Base-by-base conservation (phyloP, 495 filamentous ascomycete genomes). In the Xylaria bambusicola region DNA sequence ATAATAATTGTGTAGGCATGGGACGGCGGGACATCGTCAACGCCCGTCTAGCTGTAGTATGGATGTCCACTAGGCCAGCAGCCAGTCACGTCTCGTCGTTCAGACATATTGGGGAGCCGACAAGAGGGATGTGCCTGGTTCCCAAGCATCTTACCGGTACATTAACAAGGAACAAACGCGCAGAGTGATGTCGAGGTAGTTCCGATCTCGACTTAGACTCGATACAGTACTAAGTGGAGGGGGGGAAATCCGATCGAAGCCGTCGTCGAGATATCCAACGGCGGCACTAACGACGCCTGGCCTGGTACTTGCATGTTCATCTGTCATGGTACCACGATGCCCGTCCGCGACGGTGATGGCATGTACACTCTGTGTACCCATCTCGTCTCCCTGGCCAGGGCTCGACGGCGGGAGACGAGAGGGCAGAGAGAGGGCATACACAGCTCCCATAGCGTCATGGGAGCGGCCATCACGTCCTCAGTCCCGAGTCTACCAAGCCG, bases 121-220 rank as follows among this genome's bases (percentile, higher is more conserved):
- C 69, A 62, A 48, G 33, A 65, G 63, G 72, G 73, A 73, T 72
- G 65, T 67, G 67, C 68, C 74, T 73, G 73, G 73, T 68, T 73
- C 66, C n/a, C n/a, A n/a, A n/a, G 64, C 52, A 51, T 60, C 60
- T 61, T 48, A 51, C 65, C 56, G 66, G 65, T 52, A 53, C 58
- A 47, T 58, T 20, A 55, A 55, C 60, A 45, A 54, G 49, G 64
- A 61, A 64, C 50, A 62, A 65, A 65, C 56, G 65, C 62, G 60
- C 63, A 67, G 58, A 67, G 58, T 62, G 65, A 66, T 68, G 69
- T 70, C 66, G 62, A 77, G 74, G 77, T 78, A 65, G 67, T 72
- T 71, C 72, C n/a, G 71, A 69, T 75, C 75, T 78, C 80, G 76
- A 73, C 81, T 83, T 26, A 57, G 10, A 15, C 31, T 33, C 10